Conservation (phyloP, 495 filamentous ascomycete species). For the Neurospora intermedia region DNA sequence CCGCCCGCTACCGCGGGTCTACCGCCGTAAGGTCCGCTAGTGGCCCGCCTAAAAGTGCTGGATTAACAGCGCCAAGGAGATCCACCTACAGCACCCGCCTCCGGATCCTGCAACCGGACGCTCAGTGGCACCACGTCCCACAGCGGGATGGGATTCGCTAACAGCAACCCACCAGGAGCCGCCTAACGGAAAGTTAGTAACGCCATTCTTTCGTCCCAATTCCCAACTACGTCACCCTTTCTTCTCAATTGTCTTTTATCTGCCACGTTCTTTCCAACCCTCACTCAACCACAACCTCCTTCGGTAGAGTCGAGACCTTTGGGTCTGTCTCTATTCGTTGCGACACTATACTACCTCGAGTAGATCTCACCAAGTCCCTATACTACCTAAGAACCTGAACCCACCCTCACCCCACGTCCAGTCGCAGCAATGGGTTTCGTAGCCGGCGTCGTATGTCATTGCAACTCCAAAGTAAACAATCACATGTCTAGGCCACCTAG, state of each 20-base stretch:
- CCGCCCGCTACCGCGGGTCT: not conserved
- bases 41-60: not conserved
- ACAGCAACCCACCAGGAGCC: not conserved
- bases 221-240: not conserved
- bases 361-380: not conserved
- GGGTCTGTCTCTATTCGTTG: not conserved
- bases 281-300: not conserved
- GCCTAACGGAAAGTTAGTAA: not conserved
- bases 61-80: not conserved
- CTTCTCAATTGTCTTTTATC: not conserved
- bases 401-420: not conserved
- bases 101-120: not conserved
- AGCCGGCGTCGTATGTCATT: slow-evolving; percentile 63
- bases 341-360: not conserved
- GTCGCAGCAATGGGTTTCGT: slow-evolving; percentile 27
- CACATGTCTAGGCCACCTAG: not conserved
- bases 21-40: not conserved
- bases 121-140: not conserved
- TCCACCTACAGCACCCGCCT: not conserved
- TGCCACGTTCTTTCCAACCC: not conserved
- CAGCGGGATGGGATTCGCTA: not conserved
- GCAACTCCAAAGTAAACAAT: not conserved
- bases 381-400: not conserved
- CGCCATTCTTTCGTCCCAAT: not conserved
- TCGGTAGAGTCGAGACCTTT: not conserved